phyloP scores from a whole-genome alignment of 352 stramenopile species.

The Globisporangium okanoganense region DNA sequence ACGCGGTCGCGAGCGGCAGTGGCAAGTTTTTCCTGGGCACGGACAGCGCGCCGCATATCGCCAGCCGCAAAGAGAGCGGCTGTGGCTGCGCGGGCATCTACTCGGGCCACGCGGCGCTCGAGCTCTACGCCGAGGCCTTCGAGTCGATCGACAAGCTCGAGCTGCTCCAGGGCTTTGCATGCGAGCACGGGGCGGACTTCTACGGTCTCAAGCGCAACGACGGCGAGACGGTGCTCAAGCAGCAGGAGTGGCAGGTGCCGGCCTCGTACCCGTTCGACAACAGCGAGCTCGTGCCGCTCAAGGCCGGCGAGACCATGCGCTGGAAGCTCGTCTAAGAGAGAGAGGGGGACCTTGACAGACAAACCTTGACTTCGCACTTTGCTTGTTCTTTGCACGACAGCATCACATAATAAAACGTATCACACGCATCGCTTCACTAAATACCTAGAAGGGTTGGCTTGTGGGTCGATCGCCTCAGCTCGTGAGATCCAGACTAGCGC shows the following conservation, averaged over 20 bases:
- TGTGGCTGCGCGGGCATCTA: constrained; percentile 96
- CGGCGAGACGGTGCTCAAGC: constrained; percentile 83
- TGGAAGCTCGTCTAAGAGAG: constrained; percentile 78
- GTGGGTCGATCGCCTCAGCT: constrained; percentile 2
- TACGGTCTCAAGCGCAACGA: constrained; percentile 95
- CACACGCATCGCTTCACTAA: not conserved
- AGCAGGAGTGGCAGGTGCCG: constrained; percentile 90
- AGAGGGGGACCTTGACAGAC: no score
- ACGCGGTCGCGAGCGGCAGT: constrained; percentile 88
- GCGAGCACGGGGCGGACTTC: constrained; percentile 94
- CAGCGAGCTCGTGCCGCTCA: constrained; percentile 87
- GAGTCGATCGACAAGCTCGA: constrained; percentile 91
- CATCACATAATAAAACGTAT: not conserved
- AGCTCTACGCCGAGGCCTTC: constrained; percentile 98
- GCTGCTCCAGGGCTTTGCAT: constrained; percentile 93
- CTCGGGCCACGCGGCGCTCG: constrained; percentile 94
- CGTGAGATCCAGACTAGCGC: constrained; percentile 35
- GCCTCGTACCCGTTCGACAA: constrained; percentile 90
- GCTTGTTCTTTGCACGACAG: not conserved
- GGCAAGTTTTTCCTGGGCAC: constrained; percentile 99
- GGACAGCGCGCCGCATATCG: constrained; percentile 96
- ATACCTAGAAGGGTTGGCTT: not conserved
- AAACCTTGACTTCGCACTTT: not conserved
- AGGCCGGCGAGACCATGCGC: constrained; percentile 88
- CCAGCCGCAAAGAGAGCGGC: constrained; percentile 88